These are phyloP conservation scores for Chalciporus chontae DNA, from an alignment of 768 basidiomycete species.

Conservation along the genomic window DNA sequence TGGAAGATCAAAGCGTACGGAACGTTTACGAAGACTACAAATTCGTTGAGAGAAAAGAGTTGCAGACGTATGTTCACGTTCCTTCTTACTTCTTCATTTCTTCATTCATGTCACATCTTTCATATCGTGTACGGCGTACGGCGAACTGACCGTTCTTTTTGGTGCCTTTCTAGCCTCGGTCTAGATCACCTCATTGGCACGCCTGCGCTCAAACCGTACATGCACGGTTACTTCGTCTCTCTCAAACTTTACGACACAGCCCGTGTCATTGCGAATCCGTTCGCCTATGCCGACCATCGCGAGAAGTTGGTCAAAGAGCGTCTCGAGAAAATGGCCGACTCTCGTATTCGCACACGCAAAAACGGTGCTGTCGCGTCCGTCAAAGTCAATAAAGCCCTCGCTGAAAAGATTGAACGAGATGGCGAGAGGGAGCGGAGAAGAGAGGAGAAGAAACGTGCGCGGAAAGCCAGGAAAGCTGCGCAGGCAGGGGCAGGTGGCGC, in stretches of 20 bases:
- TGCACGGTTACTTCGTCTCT: conserved; percentile 99
- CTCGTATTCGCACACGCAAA: conserved; percentile 81
- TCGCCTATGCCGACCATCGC: conserved; percentile 91
- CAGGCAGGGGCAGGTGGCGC: conserved; percentile 32
- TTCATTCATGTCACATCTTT: neutral
- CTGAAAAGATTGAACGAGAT: conserved; percentile 68
- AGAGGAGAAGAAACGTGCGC: conserved; percentile 51
- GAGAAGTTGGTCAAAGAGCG: conserved; percentile 84
- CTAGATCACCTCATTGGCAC: conserved; percentile 94
- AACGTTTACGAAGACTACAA: conserved; percentile 96
- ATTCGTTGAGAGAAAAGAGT: conserved; percentile 85
- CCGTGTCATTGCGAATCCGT: conserved; percentile 92
- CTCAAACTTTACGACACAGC: conserved; percentile 96
- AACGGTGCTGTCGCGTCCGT: conserved; percentile 33
- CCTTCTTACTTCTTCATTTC: too few relatives aligned
- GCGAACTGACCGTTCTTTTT: neutral
- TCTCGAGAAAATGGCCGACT: conserved; percentile 91
- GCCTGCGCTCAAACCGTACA: conserved; percentile 94
- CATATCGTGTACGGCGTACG: neutral
- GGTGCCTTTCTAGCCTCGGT: conserved; percentile 59
- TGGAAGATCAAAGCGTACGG: conserved; percentile 83
- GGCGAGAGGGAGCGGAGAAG: conserved; percentile 54
- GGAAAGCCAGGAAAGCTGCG: conserved; percentile 38
- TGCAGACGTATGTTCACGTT: conserved; percentile 57
- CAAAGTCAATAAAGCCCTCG: conserved; percentile 71